Conservation (phyloP, 1,139 yeast species). For the Kurtzmaniella quercitrusa region DNA sequence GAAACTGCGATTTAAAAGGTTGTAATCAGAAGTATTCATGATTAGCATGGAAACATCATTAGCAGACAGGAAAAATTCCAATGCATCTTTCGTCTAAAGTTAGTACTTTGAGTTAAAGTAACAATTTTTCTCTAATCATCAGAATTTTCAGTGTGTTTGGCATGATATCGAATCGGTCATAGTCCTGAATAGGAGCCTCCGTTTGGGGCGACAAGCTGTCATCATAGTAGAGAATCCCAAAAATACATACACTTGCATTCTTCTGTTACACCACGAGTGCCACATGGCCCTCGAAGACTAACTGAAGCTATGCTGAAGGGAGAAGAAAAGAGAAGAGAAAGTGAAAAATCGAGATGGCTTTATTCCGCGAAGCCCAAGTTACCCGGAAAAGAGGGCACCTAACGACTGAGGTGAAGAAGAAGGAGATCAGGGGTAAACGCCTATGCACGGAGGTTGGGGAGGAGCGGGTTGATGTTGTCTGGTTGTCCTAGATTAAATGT, state of each 20-base stretch:
- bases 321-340: not conserved
- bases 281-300: not conserved
- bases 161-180: slow-evolving; percentile 52
- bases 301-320: not conserved
- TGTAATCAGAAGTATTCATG: slow-evolving; percentile 46
- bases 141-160: slow-evolving; percentile 56
- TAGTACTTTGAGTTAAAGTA: not conserved
- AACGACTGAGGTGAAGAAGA: too few relatives aligned
- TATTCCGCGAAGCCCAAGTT: not conserved
- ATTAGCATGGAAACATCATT: slow-evolving; percentile 52
- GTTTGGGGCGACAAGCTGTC: slow-evolving; percentile 57
- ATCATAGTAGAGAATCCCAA: slow-evolving; percentile 21
- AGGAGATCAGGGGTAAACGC: not conserved
- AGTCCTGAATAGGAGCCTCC: slow-evolving; percentile 56
- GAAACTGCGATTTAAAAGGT: slow-evolving; percentile 26
- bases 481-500: too few relatives aligned
- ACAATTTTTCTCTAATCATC: slow-evolving; percentile 17
- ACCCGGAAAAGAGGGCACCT: not conserved
- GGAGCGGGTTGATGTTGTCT: too few relatives aligned
- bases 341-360: not conserved
- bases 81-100: not conserved
- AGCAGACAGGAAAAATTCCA: slow-evolving; percentile 20
- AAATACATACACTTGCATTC: not conserved
- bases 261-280: not conserved
- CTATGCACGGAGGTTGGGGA: too few relatives aligned